Percentiles rank a stretch among this genome's conserved stretches.
These are phyloP conservation scores for Boletellus ananiceps DNA, from an alignment of 768 basidiomycete species.

Conservation along the genomic window DNA sequence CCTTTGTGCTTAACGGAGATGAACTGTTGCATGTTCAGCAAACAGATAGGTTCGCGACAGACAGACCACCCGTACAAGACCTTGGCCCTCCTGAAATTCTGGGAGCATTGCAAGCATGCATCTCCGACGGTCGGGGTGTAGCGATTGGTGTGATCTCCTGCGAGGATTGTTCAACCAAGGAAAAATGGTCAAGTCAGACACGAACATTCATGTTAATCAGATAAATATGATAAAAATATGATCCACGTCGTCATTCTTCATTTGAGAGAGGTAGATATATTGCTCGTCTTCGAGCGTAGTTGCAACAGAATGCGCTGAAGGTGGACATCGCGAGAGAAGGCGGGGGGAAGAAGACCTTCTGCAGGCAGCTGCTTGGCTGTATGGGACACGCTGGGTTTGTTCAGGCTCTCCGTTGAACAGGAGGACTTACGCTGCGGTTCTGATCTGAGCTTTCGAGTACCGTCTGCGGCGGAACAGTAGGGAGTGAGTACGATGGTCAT, in stretches of 20 bases:
- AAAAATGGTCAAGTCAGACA: not conserved
- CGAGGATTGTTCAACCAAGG: not conserved
- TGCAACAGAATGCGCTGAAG: conserved; percentile 59
- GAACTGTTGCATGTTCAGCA: conserved; percentile 41
- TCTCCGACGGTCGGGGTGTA: conserved; percentile 94
- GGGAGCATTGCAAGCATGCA: conserved; percentile 79
- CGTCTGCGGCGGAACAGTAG: too few species aligned
- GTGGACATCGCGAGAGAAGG: conserved; percentile 50
- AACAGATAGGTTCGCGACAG: not conserved
- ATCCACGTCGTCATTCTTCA: conserved; percentile 66
- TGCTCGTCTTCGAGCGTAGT: conserved; percentile 71
- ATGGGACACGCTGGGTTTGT: not conserved
- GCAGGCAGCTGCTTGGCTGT: conserved; percentile 39
- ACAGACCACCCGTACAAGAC: conserved; percentile 44
- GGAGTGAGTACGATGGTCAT: too few species aligned
- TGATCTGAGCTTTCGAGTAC: conserved; percentile 44
- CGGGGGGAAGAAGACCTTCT: conserved; percentile 64
- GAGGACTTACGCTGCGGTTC: conserved; percentile 45
- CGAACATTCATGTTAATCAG: conserved; percentile 52
- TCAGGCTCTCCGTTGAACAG: not conserved
- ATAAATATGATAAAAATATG: conserved; percentile 80
- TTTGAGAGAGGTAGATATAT: conserved; percentile 76
- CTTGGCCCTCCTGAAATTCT: conserved; percentile 71
- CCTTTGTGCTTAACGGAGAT: conserved; percentile 84
- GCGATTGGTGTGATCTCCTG: conserved; percentile 65